Evolutionary conservation across 371 early-diverging fungal species (phyloP).

Genomic region (Nematocida homosporus): DNA sequence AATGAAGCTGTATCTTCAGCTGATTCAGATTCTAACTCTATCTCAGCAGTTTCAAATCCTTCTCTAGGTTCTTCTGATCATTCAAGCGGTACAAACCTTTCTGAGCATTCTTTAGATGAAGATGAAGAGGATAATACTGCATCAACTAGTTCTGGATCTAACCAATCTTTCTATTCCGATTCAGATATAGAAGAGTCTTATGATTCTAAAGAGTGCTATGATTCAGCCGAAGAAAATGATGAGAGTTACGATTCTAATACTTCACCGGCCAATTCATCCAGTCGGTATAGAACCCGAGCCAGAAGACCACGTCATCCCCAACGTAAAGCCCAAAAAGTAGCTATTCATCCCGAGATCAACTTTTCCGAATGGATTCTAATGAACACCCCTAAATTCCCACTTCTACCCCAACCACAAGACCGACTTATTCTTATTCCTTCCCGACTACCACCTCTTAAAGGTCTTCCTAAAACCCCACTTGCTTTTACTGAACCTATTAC

Average conservation of each 20-base stretch:
- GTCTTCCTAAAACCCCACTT: neutral
- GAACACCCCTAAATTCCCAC: neutral
- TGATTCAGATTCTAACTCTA: no score
- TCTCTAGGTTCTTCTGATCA: no score
- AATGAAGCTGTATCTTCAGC: no score
- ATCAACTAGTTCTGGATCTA: no score
- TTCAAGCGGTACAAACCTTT: no score
- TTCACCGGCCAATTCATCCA: neutral
- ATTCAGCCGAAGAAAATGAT: no score
- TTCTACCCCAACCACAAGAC: slow-evolving; percentile 13
- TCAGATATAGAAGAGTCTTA: neutral
- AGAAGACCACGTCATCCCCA: neutral
- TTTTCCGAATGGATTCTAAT: neutral
- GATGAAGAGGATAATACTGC: no score
- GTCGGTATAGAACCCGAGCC: neutral
- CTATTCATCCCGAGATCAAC: neutral
- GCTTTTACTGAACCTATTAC: slow-evolving; percentile 1
- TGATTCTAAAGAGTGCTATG: neutral
- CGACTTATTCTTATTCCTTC: neutral
- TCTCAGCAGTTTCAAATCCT: no score
- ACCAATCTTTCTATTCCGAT: no score
- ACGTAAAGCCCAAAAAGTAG: neutral
- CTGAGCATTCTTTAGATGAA: no score
- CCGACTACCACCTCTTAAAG: neutral
- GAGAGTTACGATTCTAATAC: no score